Evolutionary conservation across 768 basidiomycete genomes (phyloP).

Genomic region (Boletus sp.): DNA sequence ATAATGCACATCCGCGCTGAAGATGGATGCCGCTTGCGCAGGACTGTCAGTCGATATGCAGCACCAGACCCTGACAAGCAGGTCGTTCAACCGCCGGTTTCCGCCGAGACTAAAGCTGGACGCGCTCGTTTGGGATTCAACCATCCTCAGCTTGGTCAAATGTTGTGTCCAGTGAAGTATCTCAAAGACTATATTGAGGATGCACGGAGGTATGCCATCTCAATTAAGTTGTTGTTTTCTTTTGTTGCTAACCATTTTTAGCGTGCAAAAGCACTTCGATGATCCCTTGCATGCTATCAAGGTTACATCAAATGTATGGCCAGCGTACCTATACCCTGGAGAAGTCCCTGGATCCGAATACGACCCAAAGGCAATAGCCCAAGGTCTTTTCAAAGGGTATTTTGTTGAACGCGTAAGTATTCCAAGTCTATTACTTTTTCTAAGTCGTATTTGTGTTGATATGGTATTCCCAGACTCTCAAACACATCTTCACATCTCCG

Average conservation of each 20-base stretch:
- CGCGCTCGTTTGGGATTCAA: not conserved
- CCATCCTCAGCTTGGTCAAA: not conserved
- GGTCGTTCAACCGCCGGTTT: not conserved
- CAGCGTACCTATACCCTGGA: not conserved
- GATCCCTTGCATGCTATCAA: not conserved
- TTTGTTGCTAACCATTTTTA: not conserved
- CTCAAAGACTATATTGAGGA: not conserved
- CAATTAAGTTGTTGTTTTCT: too few species aligned
- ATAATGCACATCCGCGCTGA: not conserved
- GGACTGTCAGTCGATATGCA: not conserved
- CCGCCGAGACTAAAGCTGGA: not conserved
- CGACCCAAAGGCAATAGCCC: not conserved
- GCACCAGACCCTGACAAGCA: not conserved
- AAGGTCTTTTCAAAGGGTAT: not conserved
- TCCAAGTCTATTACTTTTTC: too few species aligned
- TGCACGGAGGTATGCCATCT: not conserved
- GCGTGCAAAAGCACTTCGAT: not conserved
- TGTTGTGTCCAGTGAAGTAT: not conserved
- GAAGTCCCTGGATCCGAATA: not conserved
- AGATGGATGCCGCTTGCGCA: not conserved
- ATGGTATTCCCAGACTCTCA: too few species aligned
- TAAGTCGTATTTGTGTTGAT: too few species aligned
- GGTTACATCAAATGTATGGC: not conserved
- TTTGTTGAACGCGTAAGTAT: too few species aligned
- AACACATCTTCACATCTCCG: too few species aligned